Evolutionary conservation across 345 rosid species (phyloP), one percentile per base, ranked within the genome.

Genomic region (Passiflora organensis): DNA sequence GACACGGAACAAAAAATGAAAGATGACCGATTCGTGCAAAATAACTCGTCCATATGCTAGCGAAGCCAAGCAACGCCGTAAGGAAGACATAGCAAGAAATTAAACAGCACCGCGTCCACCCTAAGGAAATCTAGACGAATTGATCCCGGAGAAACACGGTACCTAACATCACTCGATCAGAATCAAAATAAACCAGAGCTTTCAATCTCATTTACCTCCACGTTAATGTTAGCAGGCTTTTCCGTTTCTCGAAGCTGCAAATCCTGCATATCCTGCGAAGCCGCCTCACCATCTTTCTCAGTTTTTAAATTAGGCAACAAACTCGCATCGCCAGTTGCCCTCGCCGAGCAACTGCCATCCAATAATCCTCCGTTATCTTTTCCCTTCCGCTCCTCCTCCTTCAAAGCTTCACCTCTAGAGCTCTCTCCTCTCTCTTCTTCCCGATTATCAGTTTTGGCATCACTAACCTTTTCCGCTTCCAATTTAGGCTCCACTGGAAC

Each of bases 171-270:
- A n/a, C n/a, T n/a, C n/a, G n/a, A n/a, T n/a, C n/a, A n/a, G n/a
- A n/a, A n/a, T n/a, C n/a, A n/a, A 28, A 28, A 28, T 28, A 28
- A 28, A n/a, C n/a, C n/a, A 2, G 34, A 28, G 34, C 34, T 28
- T 28, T 6, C 2, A 17, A 37, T 23, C 6, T 2, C 5, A 19
- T 15, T 17, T 19, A 51, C 64, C 70, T 66, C 58, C 18, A 28
- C 11, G 17, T 34, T 14, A 45, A 58, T 63, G 8, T 58, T 46
- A 38, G 37, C 64, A 13, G 48, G 59, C 37, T 43, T 56, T 17
- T 6, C 48, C 23, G 6, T 6, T 41, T 41, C 43, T 41, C 14
- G n/a, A 41, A 13, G 43, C 34, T 13, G 43, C 43, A 41, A 41
- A 11, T 41, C n/a, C n/a, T 41, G n/a, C n/a, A n/a, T 15, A 41